Conservation (phyloP, 345 rosid species). For the Psidium friedrichsthalianum region DNA sequence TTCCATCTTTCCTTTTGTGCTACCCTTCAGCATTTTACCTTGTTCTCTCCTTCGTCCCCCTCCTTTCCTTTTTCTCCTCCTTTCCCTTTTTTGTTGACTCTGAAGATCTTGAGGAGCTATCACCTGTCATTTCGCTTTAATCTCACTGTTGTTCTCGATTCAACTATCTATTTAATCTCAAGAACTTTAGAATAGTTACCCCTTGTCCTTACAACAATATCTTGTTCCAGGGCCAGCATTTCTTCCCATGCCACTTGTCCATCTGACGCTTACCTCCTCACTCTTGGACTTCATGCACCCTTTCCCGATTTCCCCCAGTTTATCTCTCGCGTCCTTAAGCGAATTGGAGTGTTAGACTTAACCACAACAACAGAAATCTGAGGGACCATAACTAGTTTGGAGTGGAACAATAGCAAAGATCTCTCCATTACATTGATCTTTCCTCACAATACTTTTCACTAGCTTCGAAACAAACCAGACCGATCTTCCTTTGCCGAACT, state of each 20-base stretch:
- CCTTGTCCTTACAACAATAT: neutral
- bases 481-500: neutral
- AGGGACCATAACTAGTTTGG: neutral
- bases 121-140: fast-evolving
- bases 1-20: too few species aligned
- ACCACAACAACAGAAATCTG: neutral
- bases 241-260: neutral
- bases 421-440: fast-evolving
- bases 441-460: neutral
- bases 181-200: neutral
- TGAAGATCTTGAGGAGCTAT: fast-evolving
- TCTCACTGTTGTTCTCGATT: neutral
- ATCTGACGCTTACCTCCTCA: neutral
- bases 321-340: neutral
- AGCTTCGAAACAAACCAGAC: neutral
- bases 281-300: neutral
- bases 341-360: neutral
- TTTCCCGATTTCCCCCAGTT: neutral
- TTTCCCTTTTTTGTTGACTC: neutral
- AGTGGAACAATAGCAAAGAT: neutral
- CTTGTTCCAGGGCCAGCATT: too few species aligned
- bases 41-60: too few species aligned
- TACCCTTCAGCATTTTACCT: too few species aligned
- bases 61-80: too few species aligned
- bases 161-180: neutral